Evolutionary conservation across 768 basidiomycete species (phyloP).

Genomic region (Termitomyces sp.): DNA sequence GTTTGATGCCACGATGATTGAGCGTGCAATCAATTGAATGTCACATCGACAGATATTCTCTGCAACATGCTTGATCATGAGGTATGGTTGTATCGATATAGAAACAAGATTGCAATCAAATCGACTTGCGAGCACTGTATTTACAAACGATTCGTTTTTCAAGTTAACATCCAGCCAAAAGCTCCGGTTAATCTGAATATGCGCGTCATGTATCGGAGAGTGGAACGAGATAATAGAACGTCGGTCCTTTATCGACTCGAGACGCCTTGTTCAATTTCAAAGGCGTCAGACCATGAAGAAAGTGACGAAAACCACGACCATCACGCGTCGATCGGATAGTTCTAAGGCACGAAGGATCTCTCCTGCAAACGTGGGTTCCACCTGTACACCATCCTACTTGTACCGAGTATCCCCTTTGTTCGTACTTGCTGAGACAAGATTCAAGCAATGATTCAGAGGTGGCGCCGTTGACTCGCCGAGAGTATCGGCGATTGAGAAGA

Average conservation of each 20-base stretch:
- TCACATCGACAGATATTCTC: not conserved
- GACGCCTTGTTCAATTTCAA: not conserved
- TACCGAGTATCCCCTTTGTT: not conserved
- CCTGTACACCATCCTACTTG: not conserved
- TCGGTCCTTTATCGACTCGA: not conserved
- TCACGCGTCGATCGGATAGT: not conserved
- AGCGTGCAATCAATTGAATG: not conserved
- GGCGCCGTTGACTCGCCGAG: not conserved
- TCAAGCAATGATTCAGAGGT: not conserved
- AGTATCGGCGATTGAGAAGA: not conserved
- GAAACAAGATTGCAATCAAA: not conserved
- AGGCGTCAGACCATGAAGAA: not conserved
- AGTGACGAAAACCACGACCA: not conserved
- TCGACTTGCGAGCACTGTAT: not conserved
- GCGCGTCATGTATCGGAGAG: not conserved
- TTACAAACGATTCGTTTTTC: not conserved
- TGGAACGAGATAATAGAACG: not conserved
- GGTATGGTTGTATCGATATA: not conserved
- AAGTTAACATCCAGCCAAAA: not conserved
- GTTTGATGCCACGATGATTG: not conserved
- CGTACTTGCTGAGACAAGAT: not conserved
- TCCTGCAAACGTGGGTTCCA: not conserved
- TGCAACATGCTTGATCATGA: not conserved
- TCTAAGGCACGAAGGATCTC: not conserved
- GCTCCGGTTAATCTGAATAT: not conserved